Evolutionary conservation across 257 asterid genomes (phyloP).

Genomic region (Solanum peruvianum): DNA sequence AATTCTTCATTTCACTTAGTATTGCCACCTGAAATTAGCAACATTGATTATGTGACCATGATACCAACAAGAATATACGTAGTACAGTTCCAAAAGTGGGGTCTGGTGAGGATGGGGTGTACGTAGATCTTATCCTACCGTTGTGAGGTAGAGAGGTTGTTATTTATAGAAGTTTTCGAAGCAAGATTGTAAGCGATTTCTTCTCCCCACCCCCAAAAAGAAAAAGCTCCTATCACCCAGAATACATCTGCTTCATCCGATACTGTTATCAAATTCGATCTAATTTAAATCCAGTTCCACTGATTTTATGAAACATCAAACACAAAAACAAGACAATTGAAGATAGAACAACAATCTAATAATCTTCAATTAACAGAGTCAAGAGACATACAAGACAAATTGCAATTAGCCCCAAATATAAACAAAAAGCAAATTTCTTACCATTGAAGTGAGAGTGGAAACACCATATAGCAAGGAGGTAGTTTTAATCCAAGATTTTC

Average conservation of each 20-base stretch:
- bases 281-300: background rate
- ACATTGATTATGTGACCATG: background rate
- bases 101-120: background rate
- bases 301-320: background rate
- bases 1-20: slow-evolving; percentile 42
- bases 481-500: slow-evolving; percentile 68
- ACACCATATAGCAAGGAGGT: slow-evolving; percentile 78
- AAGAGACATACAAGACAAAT: background rate
- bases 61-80: background rate
- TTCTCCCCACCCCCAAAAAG: no score
- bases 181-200: background rate
- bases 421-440: background rate
- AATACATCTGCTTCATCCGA: background rate
- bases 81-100: no score
- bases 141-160: background rate
- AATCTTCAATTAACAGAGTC: background rate
- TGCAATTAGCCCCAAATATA: background rate
- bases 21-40: slow-evolving; percentile 43
- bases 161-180: background rate
- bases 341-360: background rate
- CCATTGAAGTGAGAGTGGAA: slow-evolving; percentile 58
- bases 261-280: background rate
- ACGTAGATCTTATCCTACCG: background rate
- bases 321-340: background rate
- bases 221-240: background rate